phyloP scores from a whole-genome alignment of 2,329 filamentous ascomycete species.

The Blumeriella jaapii region DNA sequence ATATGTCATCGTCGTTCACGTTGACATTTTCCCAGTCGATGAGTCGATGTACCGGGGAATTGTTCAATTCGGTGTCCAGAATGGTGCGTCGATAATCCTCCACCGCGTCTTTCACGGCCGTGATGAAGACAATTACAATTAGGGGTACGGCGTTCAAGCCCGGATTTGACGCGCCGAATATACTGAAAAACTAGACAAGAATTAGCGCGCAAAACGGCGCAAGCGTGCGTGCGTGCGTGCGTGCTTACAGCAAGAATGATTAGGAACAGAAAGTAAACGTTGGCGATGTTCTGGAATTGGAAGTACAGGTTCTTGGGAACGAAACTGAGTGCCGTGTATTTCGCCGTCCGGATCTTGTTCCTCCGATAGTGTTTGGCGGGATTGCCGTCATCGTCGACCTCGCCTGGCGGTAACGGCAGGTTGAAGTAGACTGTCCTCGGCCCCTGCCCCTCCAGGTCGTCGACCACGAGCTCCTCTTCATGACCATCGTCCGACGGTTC shows the following conservation, averaged over 20 bases:
- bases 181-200: conserved; percentile 97
- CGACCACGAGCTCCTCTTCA: conserved; percentile 26
- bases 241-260: conserved; percentile 91
- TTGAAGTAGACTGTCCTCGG: conserved; percentile 72
- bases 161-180: conserved; percentile 87
- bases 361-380: conserved; percentile 60
- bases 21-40: conserved; percentile 90
- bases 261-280: conserved; percentile 94
- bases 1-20: conserved; percentile 75
- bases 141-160: conserved; percentile 82
- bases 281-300: conserved; percentile 97
- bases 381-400: conserved; percentile 70
- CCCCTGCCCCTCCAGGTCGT: conserved; percentile 29
- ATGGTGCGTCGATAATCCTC: conserved; percentile 90
- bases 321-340: conserved; percentile 93
- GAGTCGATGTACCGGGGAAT: conserved; percentile 84
- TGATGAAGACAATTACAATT: conserved; percentile 83
- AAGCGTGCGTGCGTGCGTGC: too few relatives aligned
- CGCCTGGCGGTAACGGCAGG: conserved; percentile 59
- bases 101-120: conserved; percentile 85
- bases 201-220: too few relatives aligned
- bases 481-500: conserved; percentile 13
- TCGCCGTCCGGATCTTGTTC: conserved; percentile 96
- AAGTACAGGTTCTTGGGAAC: conserved; percentile 94
- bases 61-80: conserved; percentile 89